Evolutionary conservation across 2,329 filamentous ascomycete species (phyloP), one percentile per base, ranked within the genome.

Genomic region (Anisogramma anomala): DNA sequence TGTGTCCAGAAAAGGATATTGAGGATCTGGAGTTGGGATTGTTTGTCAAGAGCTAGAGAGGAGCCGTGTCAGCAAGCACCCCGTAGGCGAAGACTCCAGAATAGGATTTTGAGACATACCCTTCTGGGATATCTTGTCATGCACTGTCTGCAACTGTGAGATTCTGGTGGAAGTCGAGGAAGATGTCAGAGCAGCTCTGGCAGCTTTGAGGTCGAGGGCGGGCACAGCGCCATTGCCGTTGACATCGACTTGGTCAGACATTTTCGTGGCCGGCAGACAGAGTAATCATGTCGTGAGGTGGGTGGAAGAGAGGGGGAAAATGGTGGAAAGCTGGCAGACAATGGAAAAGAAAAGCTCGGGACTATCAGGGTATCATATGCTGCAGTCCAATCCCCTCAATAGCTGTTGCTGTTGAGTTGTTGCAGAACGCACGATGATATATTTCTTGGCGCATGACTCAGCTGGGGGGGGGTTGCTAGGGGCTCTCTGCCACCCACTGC

Each of bases 1-100:
- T 95, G 87, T 38, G 88, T 95, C 58, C 78, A 77, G 64, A 96
- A 89, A 23, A 98, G 74, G 25, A 87, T 67, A 47, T 77, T 72
- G 48, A 94, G 65, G 39, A 91, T 60, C 45, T 61, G 58, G 37
- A 68, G 62, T 41, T 76, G 62, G 39, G 71, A 59, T 33, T 68
- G 59, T 58, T 61, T 57, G 43, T 70, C 65, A 52, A 71, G 58
- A 45, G 64, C 71, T 72, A 50, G 30, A 48, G 42, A 23, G 33
- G 45, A 22, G 33, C 25, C n/a, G 18, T 14, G 42, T 49, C 19
- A 48, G 42, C 39, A 33, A 33, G n/a, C 15, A 36, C 35, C 23
- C 10, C 18, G 8, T 17, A 26, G 18, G 14, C 32, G 7, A 17
- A 26, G 38, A 35, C 18, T 35, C 22, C 18, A 35, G 20, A 23